Conservation (phyloP, 1,284 basidiomycete species). For the Austropuccinia psidii region DNA sequence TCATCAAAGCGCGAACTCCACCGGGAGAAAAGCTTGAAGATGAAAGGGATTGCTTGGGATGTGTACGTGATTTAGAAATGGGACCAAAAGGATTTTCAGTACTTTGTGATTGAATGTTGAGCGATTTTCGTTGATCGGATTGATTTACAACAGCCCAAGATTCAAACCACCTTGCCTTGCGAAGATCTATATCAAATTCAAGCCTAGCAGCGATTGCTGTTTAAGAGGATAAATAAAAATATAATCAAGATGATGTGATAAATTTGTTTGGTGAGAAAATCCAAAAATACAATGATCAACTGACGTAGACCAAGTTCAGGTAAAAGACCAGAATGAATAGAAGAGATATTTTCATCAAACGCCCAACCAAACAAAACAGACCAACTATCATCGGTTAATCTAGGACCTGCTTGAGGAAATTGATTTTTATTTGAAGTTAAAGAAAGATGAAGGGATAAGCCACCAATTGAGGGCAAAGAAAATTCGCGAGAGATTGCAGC, state of each 20-base stretch:
- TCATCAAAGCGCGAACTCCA: slow-evolving; percentile 2
- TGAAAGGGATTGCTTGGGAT: background rate
- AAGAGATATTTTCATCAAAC: slow-evolving; percentile 47
- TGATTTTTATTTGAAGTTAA: slow-evolving; percentile 45
- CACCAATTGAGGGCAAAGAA: slow-evolving; percentile 64
- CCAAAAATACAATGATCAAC: background rate
- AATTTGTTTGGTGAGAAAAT: background rate
- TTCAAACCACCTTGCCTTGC: slow-evolving; percentile 63
- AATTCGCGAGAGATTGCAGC: slow-evolving; percentile 68
- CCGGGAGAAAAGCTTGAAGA: background rate
- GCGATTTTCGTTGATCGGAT: background rate
- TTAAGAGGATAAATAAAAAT: background rate
- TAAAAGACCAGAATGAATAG: slow-evolving; percentile 38
- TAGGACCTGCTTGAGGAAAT: slow-evolving; percentile 57
- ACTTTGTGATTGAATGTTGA: too few species aligned
- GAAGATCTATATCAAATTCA: slow-evolving; percentile 67
- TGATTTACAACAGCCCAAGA: slow-evolving; percentile 52
- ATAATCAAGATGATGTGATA: background rate
- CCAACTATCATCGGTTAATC: slow-evolving; percentile 70
- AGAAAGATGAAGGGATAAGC: slow-evolving; percentile 61
- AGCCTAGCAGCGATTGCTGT: slow-evolving; percentile 59
- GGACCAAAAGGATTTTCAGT: background rate
- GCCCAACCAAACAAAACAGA: slow-evolving; percentile 53
- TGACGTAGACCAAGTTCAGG: background rate
- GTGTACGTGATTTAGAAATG: background rate